Evolutionary conservation across 148 eudicot genomes (phyloP), one percentile per base, ranked within the genome.

Genomic region (Rhododendron griersonianum): DNA sequence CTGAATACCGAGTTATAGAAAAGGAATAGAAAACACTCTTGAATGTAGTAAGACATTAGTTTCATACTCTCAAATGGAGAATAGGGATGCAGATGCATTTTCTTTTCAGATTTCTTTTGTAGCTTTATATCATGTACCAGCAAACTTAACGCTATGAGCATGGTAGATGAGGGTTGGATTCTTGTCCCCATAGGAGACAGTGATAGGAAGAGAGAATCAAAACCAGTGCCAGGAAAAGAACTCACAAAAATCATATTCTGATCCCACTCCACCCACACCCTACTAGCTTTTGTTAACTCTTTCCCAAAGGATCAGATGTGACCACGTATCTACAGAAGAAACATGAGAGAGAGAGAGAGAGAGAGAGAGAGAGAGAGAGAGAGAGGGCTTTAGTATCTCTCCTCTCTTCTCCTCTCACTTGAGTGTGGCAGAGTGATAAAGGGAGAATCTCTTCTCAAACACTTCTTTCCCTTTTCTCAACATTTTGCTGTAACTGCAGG

Each of bases 281-380:
- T 78, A 35, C 78, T 81, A 80, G 57, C 89, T 87, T 86, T 84
- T 87, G 69, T 81, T 86, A 69, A 53, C 83, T 91, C 86, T 89
- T 91, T 87, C 67, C 69, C 88, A 84, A 85, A 90, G 87, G 82
- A 86, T 86, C 76, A 83, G 93, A 90, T 93, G 92, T 91, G 92
- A 89, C 91, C 88, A 88, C 89, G 83, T 89, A 81, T 79, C 82
- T 86, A 28, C 84, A 63, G 81, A 82, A 86, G 78, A 80, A 86
- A 84, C 83, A 83, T 80, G 81, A 8, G 85, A 76, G 28, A 81
- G 39, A 59, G 78, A 74, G 74, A 47, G 81, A 45, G 81, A 74
- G 78, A 74, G 78, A 15, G 48, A 7, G n/a, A 81, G 39, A 59
- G 78, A 74, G 74, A 47, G 48, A 47, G 48, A 19, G 78, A 37